Percentiles rank a stretch among this genome's conserved stretches.
phyloP scores from a whole-genome alignment of 2,329 filamentous ascomycete genomes.

The Thermoascus crustaceus region DNA sequence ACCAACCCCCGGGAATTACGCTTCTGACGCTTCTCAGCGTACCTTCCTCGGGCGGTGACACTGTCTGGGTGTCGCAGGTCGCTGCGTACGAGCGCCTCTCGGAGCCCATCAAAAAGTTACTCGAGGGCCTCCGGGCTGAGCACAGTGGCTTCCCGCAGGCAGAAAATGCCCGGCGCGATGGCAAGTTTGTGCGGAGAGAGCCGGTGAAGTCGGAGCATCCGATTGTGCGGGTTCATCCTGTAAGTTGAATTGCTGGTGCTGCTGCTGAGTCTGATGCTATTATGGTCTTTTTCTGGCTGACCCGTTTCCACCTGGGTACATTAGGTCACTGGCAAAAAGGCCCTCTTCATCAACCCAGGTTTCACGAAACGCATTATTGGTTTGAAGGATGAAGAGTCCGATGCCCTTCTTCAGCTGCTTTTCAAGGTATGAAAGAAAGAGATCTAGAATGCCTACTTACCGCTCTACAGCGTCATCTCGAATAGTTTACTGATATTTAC shows the following conservation, averaged over 20 bases:
- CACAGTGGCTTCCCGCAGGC: constrained; percentile 23
- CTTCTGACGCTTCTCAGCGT: constrained; percentile 18
- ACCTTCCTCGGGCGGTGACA: constrained; percentile 23
- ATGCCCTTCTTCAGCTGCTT: constrained; percentile 33
- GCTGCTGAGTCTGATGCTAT: no score
- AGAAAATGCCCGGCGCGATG: constrained; percentile 9
- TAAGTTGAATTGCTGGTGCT: no score
- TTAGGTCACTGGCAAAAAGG: constrained; percentile 28
- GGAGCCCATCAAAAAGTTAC: constrained; percentile 15
- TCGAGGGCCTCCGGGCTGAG: constrained; percentile 22
- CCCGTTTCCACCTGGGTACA: constrained; percentile 26
- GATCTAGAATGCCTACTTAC: constrained; percentile 7
- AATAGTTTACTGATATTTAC: constrained; percentile 20
- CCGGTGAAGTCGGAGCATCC: constrained; percentile 24
- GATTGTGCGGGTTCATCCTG: constrained; percentile 25
- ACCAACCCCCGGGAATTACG: constrained; percentile 22
- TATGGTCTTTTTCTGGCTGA: neutral
- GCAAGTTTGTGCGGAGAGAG: constrained; percentile 21
- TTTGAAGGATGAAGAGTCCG: constrained; percentile 36
- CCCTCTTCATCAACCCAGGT: constrained; percentile 26
- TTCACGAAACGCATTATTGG: constrained; percentile 34
- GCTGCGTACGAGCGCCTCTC: constrained; percentile 23
- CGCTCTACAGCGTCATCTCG: constrained; percentile 18
- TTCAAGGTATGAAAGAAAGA: constrained; percentile 13
- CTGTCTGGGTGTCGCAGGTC: constrained; percentile 19